Conservation (phyloP, 139 green algal genomes). For the Chlamydomonas sphaeroides region DNA sequence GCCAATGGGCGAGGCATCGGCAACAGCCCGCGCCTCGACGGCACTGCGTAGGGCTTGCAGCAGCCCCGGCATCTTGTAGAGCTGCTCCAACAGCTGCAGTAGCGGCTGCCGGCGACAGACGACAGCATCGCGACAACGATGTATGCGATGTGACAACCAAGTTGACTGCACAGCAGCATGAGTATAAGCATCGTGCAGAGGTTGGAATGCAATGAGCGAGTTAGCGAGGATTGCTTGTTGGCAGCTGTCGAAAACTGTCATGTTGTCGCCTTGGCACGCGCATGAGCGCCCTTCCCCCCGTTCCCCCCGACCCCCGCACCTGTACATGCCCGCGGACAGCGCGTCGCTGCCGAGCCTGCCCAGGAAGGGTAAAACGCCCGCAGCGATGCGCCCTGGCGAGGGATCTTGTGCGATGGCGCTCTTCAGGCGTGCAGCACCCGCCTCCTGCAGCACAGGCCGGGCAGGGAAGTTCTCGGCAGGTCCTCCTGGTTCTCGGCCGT, state of each 20-base stretch:
- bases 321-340: conserved; percentile 23
- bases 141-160: too few relatives aligned
- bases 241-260: neutral
- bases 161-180: too few relatives aligned
- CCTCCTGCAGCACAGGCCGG: conserved; percentile 13
- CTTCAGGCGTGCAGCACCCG: conserved; percentile 15
- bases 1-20: conserved; percentile 34
- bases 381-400: neutral
- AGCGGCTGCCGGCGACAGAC: neutral
- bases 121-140: too few relatives aligned
- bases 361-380: conserved; percentile 39
- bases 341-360: conserved; percentile 13
- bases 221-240: neutral
- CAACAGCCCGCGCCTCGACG: neutral
- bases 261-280: neutral
- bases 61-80: conserved; percentile 36
- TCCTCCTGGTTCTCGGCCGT: too few relatives aligned
- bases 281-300: too few relatives aligned
- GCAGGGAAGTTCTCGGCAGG: neutral
- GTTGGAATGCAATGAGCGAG: neutral
- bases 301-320: too few relatives aligned
- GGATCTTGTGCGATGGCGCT: conserved; percentile 4
- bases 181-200: too few relatives aligned
- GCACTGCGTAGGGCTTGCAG: conserved; percentile 11
- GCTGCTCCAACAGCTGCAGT: conserved; percentile 17